Base-by-base conservation (phyloP, 805 yeast species). In the Saturnispora gosingensis region DNA sequence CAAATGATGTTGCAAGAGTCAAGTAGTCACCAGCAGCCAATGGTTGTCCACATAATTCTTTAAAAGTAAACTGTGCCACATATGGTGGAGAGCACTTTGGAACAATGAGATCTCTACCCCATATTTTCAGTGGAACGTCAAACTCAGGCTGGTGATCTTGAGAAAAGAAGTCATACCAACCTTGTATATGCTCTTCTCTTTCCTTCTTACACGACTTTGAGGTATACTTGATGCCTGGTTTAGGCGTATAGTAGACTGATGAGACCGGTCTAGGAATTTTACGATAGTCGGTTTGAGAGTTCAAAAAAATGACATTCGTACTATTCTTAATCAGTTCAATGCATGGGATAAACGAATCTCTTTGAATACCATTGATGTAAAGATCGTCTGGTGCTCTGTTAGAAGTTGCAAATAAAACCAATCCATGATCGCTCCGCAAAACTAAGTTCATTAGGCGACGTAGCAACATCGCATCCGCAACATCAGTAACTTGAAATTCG, bases 401-500 rank as follows among this genome's bases (percentile, higher is more conserved):
- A 7, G 97, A 88, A 1, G 99, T 93, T 27, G 96, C 90, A 72
- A 93, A 90, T 9, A 93, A 69, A 1, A 90, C 82, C 22, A 90
- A 82, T 0, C 98, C 98, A 61, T 85, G 84, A 49, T 83, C 78
- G 0, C 82, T 79, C 45, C 84, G 77, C 52, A 90, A 68, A n/a
- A 87, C 73, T 38, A 80, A 67, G 60, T 80, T 78, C 40, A 88
- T 62, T 39, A 90, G 70, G 48, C 97, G 74, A 56, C 99, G 78
- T 43, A 93, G 73, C 34, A 93, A 74, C 98, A 93, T 93, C 2
- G 99, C 99, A 67, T 93, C 99, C 0, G 98, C 99, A 30, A 93
- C 97, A 66, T 93, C 99, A 0, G 96, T 88, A 43, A 93, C 99
- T 68, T 93, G 98, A 64, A 93, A 91, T 69, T 93, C 99, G 69